Percentiles rank a stretch among this genome's conserved stretches.
These are phyloP conservation scores for Mallotus japonicus DNA, from an alignment of 441 rosid species.

Conservation along the genomic window DNA sequence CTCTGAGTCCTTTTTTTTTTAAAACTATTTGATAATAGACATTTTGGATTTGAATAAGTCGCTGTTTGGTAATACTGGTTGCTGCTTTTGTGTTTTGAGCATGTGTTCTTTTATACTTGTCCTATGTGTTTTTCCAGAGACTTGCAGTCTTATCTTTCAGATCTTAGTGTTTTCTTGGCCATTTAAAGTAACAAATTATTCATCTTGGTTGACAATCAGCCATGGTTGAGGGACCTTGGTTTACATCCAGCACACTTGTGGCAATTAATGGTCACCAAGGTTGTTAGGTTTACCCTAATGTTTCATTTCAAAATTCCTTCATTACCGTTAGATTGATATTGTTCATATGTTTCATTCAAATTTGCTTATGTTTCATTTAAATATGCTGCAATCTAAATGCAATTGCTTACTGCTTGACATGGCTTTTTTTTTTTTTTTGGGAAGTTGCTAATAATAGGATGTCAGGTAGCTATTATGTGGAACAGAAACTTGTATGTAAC, in stretches of 20 bases:
- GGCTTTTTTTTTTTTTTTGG: too few relatives aligned
- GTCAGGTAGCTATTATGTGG: too few relatives aligned
- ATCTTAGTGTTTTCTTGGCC: slow-evolving; percentile 75
- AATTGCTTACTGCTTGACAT: too few relatives aligned
- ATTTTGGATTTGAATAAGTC: too few relatives aligned
- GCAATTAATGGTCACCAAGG: slow-evolving; percentile 99
- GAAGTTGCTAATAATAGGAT: too few relatives aligned
- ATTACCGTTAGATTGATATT: slow-evolving; percentile 13
- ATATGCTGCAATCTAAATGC: too few relatives aligned
- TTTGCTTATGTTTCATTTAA: too few relatives aligned
- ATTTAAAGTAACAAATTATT: slow-evolving; percentile 71
- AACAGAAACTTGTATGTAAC: too few relatives aligned
- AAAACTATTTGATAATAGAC: neutral
- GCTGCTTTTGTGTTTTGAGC: neutral
- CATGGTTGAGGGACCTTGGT: slow-evolving; percentile 70
- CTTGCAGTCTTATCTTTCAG: slow-evolving; percentile 93
- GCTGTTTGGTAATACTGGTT: neutral
- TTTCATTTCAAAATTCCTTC: neutral
- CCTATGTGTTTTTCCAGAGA: slow-evolving; percentile 58
- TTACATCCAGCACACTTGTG: slow-evolving; percentile 73
- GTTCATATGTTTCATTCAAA: too few relatives aligned
- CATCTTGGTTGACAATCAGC: slow-evolving; percentile 86
- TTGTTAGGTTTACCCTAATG: slow-evolving; percentile 26
- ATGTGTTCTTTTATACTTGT: neutral
- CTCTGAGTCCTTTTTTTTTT: neutral